A percentile compares a stretch with the other conserved stretches of the same genome.
Evolutionary conservation across 352 stramenopile genomes (phyloP).

Genomic region (Halophytophthora polymorphica): DNA sequence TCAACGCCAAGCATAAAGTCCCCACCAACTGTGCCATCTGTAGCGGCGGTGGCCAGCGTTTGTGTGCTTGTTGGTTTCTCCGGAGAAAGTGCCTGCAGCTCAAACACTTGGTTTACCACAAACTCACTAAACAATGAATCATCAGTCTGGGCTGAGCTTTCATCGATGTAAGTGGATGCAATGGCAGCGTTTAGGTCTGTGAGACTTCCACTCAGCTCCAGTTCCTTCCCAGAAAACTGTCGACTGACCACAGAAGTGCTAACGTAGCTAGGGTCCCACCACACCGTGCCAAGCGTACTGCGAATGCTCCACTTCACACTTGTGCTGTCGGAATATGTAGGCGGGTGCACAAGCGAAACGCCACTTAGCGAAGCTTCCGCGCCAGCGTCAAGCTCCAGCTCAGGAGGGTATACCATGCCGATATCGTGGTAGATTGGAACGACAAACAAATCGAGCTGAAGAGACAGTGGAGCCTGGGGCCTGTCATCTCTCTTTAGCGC

Average conservation of each 20-base stretch:
- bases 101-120: slow-evolving; percentile 5
- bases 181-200: slow-evolving; percentile 15
- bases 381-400: slow-evolving; percentile 4
- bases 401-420: slow-evolving; percentile 3
- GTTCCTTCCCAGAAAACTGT: slow-evolving; percentile 9
- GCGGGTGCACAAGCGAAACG: slow-evolving; percentile 5
- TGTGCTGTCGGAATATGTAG: slow-evolving; percentile 10
- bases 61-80: not conserved
- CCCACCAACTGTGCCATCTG: not conserved
- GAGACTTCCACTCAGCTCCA: slow-evolving; percentile 10
- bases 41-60: not conserved
- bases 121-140: not conserved
- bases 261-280: slow-evolving; percentile 10
- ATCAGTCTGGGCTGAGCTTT: slow-evolving; percentile 2
- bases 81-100: not conserved
- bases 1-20: not conserved
- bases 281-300: slow-evolving; percentile 9
- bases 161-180: slow-evolving; percentile 12
- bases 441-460: slow-evolving; percentile 11
- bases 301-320: slow-evolving; percentile 13
- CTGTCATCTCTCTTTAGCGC: not conserved
- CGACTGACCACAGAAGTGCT: slow-evolving; percentile 5
- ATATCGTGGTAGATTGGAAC: slow-evolving; percentile 13
- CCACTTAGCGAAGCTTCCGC: slow-evolving; percentile 3
- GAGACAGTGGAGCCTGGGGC: slow-evolving; percentile 1